Evolutionary conservation across 2,329 filamentous ascomycete species (phyloP).

Genomic region (Sclerotinia borealis): DNA sequence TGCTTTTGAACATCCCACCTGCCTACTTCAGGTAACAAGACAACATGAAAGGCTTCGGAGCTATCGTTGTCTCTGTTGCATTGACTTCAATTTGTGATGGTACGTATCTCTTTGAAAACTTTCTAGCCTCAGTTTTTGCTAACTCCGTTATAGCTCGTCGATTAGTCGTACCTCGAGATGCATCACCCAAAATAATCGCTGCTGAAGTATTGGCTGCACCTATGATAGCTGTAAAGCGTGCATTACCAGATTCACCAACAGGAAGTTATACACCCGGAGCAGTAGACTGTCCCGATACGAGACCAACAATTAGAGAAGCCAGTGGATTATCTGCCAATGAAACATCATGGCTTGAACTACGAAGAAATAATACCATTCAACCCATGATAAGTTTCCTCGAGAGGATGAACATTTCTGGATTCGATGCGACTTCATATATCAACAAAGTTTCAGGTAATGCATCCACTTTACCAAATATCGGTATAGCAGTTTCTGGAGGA

Average conservation of each 20-base stretch:
- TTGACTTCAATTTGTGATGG: slow-evolving; percentile 9
- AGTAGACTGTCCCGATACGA: slow-evolving; percentile 62
- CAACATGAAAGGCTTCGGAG: slow-evolving; percentile 9
- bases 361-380: slow-evolving; percentile 65
- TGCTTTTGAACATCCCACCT: neutral
- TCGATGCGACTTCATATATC: slow-evolving; percentile 72
- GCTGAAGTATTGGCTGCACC: slow-evolving; percentile 24
- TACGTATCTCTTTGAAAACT: neutral
- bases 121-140: neutral
- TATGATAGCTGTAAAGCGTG: slow-evolving; percentile 22
- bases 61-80: neutral
- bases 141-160: slow-evolving; percentile 32
- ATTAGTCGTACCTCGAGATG: slow-evolving; percentile 20
- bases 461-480: slow-evolving; percentile 60
- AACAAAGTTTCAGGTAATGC: slow-evolving; percentile 49
- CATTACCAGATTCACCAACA: slow-evolving; percentile 35
- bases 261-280: slow-evolving; percentile 65
- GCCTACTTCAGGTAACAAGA: neutral
- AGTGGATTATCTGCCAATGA: slow-evolving; percentile 61
- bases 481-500: slow-evolving; percentile 73
- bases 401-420: slow-evolving; percentile 67
- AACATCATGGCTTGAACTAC: slow-evolving; percentile 63
- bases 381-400: slow-evolving; percentile 71
- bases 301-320: slow-evolving; percentile 63
- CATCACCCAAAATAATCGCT: slow-evolving; percentile 20